Evolutionary conservation across 164 flowering plant genomes (phyloP).

Genomic region (Buxus sempervirens): DNA sequence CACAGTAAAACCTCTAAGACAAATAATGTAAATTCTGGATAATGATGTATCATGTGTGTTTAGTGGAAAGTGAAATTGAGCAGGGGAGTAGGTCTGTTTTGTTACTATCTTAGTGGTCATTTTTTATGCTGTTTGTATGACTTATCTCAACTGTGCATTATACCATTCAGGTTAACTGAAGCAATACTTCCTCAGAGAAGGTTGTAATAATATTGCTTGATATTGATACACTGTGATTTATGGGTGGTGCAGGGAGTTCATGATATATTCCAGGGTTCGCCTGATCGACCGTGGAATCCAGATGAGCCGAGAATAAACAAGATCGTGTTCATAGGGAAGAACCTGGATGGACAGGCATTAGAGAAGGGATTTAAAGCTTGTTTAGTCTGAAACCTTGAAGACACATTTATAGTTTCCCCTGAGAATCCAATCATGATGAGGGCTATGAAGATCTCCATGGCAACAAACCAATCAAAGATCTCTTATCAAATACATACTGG

Average conservation of each 20-base stretch:
- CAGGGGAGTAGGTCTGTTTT: not conserved
- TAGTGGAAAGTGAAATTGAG: not conserved
- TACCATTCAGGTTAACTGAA: not conserved
- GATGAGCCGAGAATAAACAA: slow-evolving; percentile 87
- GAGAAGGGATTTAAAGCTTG: slow-evolving; percentile 90
- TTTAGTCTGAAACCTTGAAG: slow-evolving; percentile 34
- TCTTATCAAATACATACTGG: no score
- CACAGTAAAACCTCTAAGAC: no score
- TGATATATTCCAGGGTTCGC: slow-evolving; percentile 97
- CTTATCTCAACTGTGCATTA: not conserved
- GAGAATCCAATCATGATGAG: not conserved
- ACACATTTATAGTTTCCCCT: not conserved
- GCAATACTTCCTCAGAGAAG: not conserved
- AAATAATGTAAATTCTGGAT: not conserved
- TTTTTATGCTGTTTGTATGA: not conserved
- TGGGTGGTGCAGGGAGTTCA: slow-evolving; percentile 87
- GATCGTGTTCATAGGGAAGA: slow-evolving; percentile 94
- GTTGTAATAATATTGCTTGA: not conserved
- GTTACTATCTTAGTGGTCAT: not conserved
- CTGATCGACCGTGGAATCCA: slow-evolving; percentile 77
- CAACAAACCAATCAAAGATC: no score
- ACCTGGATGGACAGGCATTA: slow-evolving; percentile 64
- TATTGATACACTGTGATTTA: not conserved
- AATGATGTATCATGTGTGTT: not conserved
- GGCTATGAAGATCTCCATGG: no score